Percentiles rank a stretch among this genome's conserved stretches.
Evolutionary conservation across 2,329 filamentous ascomycete genomes (phyloP).

Genomic region (Penicillium brasilianum): DNA sequence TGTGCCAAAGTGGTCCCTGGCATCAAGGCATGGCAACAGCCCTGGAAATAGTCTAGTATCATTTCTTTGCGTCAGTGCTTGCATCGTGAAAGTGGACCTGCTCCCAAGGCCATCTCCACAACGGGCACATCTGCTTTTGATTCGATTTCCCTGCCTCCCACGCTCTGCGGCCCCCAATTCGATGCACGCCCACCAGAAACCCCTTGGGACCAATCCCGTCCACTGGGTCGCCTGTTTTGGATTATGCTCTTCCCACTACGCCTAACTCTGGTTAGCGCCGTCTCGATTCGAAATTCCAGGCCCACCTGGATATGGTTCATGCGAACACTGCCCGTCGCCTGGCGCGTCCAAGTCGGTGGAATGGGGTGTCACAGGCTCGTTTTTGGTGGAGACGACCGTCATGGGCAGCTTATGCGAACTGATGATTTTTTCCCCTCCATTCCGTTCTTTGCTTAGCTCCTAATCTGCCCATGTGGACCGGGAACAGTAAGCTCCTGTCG

Average conservation of each 20-base stretch:
- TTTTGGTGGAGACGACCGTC: conserved; percentile 19
- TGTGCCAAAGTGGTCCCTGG: conserved; percentile 19
- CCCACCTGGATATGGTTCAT: conserved; percentile 23
- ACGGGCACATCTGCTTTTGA: conserved; percentile 14
- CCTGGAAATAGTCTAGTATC: neutral
- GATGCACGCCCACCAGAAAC: conserved; percentile 8
- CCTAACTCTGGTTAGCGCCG: conserved; percentile 13
- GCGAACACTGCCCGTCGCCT: conserved; percentile 19
- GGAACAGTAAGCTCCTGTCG: conserved; percentile 20
- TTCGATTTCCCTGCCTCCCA: conserved; percentile 22
- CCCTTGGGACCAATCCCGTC: conserved; percentile 23
- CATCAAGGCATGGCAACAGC: conserved; percentile 11
- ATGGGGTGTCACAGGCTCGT: conserved; percentile 29
- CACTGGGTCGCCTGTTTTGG: conserved; percentile 29
- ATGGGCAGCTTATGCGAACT: conserved; percentile 17
- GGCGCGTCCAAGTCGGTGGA: conserved; percentile 17
- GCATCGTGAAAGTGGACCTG: conserved; percentile 5
- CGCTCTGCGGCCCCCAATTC: conserved; percentile 22
- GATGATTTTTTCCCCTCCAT: conserved; percentile 27
- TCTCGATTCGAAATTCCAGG: conserved; percentile 21
- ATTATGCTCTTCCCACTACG: conserved; percentile 23
- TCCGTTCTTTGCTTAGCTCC: conserved; percentile 21
- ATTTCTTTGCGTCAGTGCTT: neutral
- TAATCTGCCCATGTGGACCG: conserved; percentile 29
- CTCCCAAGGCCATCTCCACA: conserved; percentile 1